Conservation (phyloP, 306 rosid genomes). For the Fragaria nilgerrensis region DNA sequence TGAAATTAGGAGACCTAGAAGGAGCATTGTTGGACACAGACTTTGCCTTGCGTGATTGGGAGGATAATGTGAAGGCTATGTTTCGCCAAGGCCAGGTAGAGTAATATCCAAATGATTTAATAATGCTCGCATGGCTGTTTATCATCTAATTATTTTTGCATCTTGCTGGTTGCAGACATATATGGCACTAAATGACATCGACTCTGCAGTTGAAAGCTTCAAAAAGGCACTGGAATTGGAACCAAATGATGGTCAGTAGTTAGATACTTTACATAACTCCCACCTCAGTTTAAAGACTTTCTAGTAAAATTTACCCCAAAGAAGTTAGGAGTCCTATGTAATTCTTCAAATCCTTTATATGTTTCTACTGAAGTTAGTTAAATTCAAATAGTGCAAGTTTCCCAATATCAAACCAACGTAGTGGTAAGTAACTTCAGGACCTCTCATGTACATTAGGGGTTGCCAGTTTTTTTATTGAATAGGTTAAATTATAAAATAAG, state of each 20-base stretch:
- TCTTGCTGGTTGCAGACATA: conserved; percentile 45
- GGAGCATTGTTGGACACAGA: conserved; percentile 86
- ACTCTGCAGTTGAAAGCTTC: conserved; percentile 74
- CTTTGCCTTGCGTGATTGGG: conserved; percentile 86
- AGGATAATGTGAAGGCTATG: conserved; percentile 74
- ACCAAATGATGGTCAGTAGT: conserved; percentile 74
- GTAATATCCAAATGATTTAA: conserved; percentile 18
- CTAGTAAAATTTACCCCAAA: not conserved
- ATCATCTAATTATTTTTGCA: not conserved
- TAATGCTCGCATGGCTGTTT: not conserved
- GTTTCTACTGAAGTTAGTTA: not conserved
- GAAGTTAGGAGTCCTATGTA: not conserved
- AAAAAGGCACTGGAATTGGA: conserved; percentile 65
- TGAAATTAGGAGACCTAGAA: conserved; percentile 75
- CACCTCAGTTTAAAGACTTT: not conserved
- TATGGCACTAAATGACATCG: conserved; percentile 69
- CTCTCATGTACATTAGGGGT: not conserved
- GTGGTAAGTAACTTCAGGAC: not conserved
- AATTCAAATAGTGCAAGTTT: not conserved
- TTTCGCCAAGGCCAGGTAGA: conserved; percentile 94
- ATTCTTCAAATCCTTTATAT: not conserved
- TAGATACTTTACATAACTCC: not conserved
- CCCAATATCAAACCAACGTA: not conserved
- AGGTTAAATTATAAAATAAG: not conserved
- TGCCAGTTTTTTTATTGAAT: not conserved